Percentiles rank a stretch among this genome's conserved stretches.
phyloP scores from a whole-genome alignment of 768 basidiomycete species.

The Boletus edulis region DNA sequence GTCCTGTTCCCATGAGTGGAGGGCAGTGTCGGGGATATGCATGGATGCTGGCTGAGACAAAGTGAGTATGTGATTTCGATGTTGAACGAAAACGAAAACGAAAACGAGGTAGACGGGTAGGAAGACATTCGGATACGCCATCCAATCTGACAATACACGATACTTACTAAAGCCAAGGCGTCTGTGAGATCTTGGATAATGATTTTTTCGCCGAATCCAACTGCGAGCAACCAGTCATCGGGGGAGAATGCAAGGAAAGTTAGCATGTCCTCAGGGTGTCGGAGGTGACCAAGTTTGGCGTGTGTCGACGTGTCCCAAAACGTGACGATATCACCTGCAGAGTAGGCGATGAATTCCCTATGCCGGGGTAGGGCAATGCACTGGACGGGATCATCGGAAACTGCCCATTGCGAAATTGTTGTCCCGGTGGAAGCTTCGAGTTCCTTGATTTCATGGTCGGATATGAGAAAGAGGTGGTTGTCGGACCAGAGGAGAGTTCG shows the following conservation, averaged over 20 bases:
- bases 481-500: neutral
- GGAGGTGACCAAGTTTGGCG: neutral
- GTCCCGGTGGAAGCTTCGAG: neutral
- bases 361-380: neutral
- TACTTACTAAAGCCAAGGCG: neutral
- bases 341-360: neutral
- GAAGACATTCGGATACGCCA: neutral
- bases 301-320: neutral
- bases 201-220: neutral
- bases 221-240: neutral
- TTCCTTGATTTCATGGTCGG: neutral
- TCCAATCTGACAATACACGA: too few species aligned
- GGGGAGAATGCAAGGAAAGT: neutral
- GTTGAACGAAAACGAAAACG: too few species aligned
- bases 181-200: neutral
- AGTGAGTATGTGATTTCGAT: too few species aligned
- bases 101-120: too few species aligned
- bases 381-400: neutral
- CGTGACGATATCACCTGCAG: neutral
- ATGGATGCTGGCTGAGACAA: neutral
- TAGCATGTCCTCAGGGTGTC: neutral
- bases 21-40: neutral
- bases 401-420: neutral
- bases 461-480: neutral
- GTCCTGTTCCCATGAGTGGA: neutral